phyloP scores from a whole-genome alignment of 192 early-diverging fungal genomes.

The Irineochytrium annulatum region DNA sequence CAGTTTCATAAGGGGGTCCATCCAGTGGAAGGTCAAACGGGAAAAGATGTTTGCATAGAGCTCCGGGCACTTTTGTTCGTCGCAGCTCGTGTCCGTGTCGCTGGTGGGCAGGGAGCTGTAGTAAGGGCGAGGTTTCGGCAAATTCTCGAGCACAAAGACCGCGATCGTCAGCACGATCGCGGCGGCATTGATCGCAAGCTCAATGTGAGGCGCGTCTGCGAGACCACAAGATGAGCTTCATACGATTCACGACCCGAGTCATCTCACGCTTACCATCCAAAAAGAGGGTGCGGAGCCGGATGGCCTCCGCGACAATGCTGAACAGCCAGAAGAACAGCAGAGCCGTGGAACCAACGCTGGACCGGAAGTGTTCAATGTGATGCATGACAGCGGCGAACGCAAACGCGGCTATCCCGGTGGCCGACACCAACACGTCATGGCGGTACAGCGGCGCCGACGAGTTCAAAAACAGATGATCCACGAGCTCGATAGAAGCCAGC shows the following conservation, averaged over 20 bases:
- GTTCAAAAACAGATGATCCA: neutral
- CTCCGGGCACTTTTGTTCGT: slow-evolving; percentile 56
- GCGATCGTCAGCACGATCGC: slow-evolving; percentile 18
- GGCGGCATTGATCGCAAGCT: neutral
- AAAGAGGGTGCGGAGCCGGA: slow-evolving; percentile 41
- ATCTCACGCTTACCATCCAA: slow-evolving; percentile 27
- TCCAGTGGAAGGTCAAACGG: slow-evolving; percentile 82
- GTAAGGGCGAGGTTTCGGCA: slow-evolving; percentile 28
- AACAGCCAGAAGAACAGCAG: slow-evolving; percentile 57
- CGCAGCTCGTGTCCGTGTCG: slow-evolving; percentile 6
- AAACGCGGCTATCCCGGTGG: slow-evolving; percentile 8
- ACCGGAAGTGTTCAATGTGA: slow-evolving; percentile 44
- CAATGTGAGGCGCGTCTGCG: neutral
- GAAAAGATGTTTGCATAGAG: slow-evolving; percentile 80
- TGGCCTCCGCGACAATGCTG: slow-evolving; percentile 7
- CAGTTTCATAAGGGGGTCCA: slow-evolving; percentile 77
- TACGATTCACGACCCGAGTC: slow-evolving; percentile 6
- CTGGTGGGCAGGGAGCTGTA: neutral
- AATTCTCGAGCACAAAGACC: slow-evolving; percentile 43
- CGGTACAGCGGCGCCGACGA: neutral
- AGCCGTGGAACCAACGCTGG: slow-evolving; percentile 38
- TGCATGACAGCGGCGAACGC: slow-evolving; percentile 39
- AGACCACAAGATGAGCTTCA: slow-evolving; percentile 10
- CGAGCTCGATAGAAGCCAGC: neutral
- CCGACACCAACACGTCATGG: neutral